These are phyloP conservation scores for Penicillium crystallinum DNA, from an alignment of 495 filamentous ascomycete species.

Conservation along the genomic window DNA sequence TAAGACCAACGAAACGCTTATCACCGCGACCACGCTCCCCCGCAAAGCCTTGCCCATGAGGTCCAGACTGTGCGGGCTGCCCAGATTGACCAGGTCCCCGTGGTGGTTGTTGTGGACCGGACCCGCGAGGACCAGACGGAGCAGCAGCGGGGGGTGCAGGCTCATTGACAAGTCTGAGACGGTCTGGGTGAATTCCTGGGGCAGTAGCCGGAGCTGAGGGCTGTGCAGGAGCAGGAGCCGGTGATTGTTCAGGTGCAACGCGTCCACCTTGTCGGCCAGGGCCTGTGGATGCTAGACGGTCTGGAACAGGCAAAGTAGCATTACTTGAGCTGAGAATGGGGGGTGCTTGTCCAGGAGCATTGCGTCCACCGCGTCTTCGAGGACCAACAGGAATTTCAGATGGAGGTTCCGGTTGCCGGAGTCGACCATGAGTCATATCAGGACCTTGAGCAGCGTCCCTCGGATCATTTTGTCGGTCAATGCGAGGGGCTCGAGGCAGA, in stretches of 20 bases:
- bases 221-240: constrained; percentile 18
- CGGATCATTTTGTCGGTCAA: constrained; percentile 28
- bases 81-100: constrained; percentile 11
- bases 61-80: not conserved
- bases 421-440: constrained; percentile 53
- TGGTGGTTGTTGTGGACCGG: constrained; percentile 17
- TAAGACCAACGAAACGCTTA: constrained; percentile 41
- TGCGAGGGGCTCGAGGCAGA: constrained; percentile 38
- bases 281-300: constrained; percentile 36
- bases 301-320: constrained; percentile 20
- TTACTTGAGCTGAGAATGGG: constrained; percentile 14
- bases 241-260: constrained; percentile 22
- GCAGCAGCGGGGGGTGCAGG: not conserved
- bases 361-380: constrained; percentile 33
- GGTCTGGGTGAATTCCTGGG: constrained; percentile 47
- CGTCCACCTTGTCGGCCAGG: constrained; percentile 34
- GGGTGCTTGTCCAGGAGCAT: constrained; percentile 26
- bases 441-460: constrained; percentile 23
- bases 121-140: constrained; percentile 9
- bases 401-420: constrained; percentile 48
- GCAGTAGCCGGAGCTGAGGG: constrained; percentile 25
- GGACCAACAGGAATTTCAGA: constrained; percentile 69
- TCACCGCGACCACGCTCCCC: constrained; percentile 39
- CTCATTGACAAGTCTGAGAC: constrained; percentile 31
- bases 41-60: constrained; percentile 18